Percentiles rank a stretch among this genome's conserved stretches.
Conservation (phyloP, 805 yeast genomes). For the Lachancea quebecensis region DNA sequence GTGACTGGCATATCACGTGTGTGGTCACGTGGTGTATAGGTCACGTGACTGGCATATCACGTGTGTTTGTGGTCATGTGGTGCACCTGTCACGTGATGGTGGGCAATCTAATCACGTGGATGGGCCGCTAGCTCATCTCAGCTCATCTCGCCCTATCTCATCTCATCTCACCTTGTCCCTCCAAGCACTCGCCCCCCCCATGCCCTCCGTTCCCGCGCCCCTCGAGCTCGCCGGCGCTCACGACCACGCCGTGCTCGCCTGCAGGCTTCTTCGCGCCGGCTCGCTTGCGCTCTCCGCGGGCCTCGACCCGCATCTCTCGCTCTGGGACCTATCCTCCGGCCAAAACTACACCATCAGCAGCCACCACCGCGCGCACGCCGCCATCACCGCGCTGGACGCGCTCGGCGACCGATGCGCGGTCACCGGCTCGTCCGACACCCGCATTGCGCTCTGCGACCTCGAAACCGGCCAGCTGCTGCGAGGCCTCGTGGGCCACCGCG, state of each 20-base stretch:
- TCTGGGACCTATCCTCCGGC: constrained; percentile 20
- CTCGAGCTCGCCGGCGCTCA: constrained; percentile 41
- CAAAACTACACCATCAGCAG: background rate
- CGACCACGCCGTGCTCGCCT: constrained; percentile 45
- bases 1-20: no score
- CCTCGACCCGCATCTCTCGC: constrained; percentile 40
- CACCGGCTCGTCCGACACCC: constrained; percentile 54
- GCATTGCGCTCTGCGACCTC: constrained; percentile 57
- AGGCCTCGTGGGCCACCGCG: constrained; percentile 44
- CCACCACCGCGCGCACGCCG: constrained; percentile 29
- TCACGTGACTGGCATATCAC: no score
- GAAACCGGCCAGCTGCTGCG: constrained; percentile 48
- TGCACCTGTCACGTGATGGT: no score
- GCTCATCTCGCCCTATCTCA: background rate
- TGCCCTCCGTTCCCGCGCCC: background rate
- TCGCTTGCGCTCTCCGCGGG: constrained; percentile 55
- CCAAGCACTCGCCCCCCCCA: background rate
- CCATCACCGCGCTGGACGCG: constrained; percentile 59
- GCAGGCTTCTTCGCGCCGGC: constrained; percentile 48
- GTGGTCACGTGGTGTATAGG: no score
- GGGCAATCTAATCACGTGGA: no score
- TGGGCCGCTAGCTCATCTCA: background rate
- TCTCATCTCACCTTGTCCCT: background rate
- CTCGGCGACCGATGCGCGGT: constrained; percentile 38
- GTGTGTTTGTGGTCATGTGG: no score